Evolutionary conservation across 768 basidiomycete species (phyloP), one percentile per base, ranked within the genome.

Genomic region (Collybiopsis luxurians): DNA sequence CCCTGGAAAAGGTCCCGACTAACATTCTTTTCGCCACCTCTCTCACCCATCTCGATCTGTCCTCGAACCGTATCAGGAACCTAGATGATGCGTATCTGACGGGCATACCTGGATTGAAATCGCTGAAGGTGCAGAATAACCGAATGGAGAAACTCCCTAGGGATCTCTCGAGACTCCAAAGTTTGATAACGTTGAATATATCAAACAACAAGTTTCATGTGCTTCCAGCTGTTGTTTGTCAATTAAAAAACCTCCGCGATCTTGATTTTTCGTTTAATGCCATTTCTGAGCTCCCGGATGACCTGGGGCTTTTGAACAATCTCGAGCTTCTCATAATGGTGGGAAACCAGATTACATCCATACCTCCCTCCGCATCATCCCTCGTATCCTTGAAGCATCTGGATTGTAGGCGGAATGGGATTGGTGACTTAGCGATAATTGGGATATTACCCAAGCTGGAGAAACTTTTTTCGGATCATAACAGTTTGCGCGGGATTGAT

Each of bases 251-350:
- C n/a, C 81, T 99, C n/a, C 74, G 80, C 36, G 92, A 95, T 63
- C 84, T 99, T 19, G 95, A 98, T 64, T 78, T 97, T 36, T 98
- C 97, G 0, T 98, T 98, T 79, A 99, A 99, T 75, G 84, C 80
- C 69, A 86, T 98, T 57, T 78, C 82, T 0, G 83, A 86, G 48
- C 79, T 98, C 1, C 95, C 95, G 0, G 84, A 89, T 30, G 84
- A 87, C 43, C 84, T 98, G 42, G 90, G 89, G 1, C 72, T 80
- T 31, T 76, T 98, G 52, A 69, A 68, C 26, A 75, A 80, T 3
- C 80, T 98, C 42, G 85, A 93, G 62, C 75, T 80, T 15, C 77
- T 98, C 11, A 75, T 87, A 40, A 81, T 95, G 43, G 87, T 95
- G n/a, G 92, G 92, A 24, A 99, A 99, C 71, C 81, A 83, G 61